Evolutionary conservation across 1,139 yeast species (phyloP), one percentile per base, ranked within the genome.

Genomic region (Pichia sp.): DNA sequence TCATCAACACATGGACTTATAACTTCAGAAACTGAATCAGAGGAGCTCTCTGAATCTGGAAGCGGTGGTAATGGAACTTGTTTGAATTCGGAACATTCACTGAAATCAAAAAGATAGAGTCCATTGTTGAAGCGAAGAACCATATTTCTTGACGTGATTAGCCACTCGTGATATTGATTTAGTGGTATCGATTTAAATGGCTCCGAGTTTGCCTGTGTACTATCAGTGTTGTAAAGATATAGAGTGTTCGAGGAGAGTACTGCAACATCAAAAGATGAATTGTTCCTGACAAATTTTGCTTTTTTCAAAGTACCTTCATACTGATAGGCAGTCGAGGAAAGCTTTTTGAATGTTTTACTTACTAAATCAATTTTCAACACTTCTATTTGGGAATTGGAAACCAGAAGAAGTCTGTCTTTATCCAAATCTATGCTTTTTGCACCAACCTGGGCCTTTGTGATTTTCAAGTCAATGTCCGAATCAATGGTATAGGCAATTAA

Each of bases 181-280:
- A 64, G 48, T 14, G 59, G 55, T 9, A 64, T 49, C 20, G 58
- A 55, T 43, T 60, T 57, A 4, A 53, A 36, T 4, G 36, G 33
- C 24, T 54, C 38, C 6, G 52, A 47, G 7, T 31, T 17, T 10
- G 38, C 6, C 8, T 30, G 30, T 9, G 33, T 40, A 14, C 50
- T 54, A 7, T 54, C 52, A 3, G 57, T 47, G 27, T 60, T 59
- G 47, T 59, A 65, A 12, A 67, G 50, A n/a, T 59, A 57, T 38
- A 67, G 47, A 1, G 63, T 60, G 10, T 52, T 52, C 1, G 60
- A 45, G 6, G 69, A 63, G 24, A 67, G 51, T 16, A 66, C 58
- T 1, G 61, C 62, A 46, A 65, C 51, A 53, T 63, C 62, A 38
- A 55, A 61, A 16, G 51, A 50, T 6, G 55, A 17, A 12, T 40